A percentile compares a stretch with the other conserved stretches of the same genome.
Conservation (phyloP, 2,329 filamentous ascomycete species). For the Arthrocladium fulminans region DNA sequence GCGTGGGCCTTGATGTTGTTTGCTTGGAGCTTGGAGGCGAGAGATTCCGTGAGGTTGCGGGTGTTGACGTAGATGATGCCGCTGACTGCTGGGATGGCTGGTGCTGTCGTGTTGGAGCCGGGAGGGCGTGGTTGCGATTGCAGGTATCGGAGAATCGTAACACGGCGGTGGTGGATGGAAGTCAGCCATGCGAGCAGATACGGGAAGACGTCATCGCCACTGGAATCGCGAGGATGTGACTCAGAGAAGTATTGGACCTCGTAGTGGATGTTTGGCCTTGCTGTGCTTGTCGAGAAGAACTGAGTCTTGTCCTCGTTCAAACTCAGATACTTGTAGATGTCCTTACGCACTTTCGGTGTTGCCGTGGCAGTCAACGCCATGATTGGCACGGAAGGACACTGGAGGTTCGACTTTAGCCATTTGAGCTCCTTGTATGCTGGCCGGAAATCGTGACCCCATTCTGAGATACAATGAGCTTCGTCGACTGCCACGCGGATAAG, state of each 20-base stretch:
- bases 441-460: conserved; percentile 98
- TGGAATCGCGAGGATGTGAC: conserved; percentile 44
- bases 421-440: conserved; percentile 77
- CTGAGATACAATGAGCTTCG: conserved; percentile 92
- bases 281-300: conserved; percentile 74
- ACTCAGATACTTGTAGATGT: conserved; percentile 68
- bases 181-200: conserved; percentile 72
- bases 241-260: conserved; percentile 60
- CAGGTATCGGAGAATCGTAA: conserved; percentile 38
- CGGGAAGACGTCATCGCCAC: conserved; percentile 60
- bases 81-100: conserved; percentile 23
- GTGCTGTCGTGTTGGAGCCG: conserved; percentile 27
- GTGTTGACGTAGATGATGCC: conserved; percentile 42
- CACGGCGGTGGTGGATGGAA: conserved; percentile 60
- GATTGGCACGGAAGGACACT: conserved; percentile 74
- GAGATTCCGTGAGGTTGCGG: conserved; percentile 32
- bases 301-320: conserved; percentile 48
- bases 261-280: conserved; percentile 78
- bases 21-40: conserved; percentile 30
- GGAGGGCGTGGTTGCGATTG: conserved; percentile 27
- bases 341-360: conserved; percentile 67
- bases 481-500: conserved; percentile 84
- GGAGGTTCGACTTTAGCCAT: conserved; percentile 65
- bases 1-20: conserved; percentile 34
- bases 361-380: conserved; percentile 91